Percentiles rank a stretch among this genome's conserved stretches.
Evolutionary conservation across 192 early-diverging fungal genomes (phyloP).

Genomic region (Linderina pennispora): DNA sequence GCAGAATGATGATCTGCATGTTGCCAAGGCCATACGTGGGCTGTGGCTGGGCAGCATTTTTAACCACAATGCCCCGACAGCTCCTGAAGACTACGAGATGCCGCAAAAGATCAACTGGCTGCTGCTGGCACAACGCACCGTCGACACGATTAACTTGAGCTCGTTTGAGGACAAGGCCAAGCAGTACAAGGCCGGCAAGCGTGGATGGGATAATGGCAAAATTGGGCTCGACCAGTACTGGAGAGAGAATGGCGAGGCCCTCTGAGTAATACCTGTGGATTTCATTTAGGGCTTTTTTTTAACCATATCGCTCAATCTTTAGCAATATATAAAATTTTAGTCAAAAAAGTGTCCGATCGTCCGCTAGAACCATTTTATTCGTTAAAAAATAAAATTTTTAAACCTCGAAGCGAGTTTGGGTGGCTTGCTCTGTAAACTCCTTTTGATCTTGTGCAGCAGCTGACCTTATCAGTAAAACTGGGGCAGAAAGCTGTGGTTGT

Average conservation of each 20-base stretch:
- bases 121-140: conserved; percentile 16
- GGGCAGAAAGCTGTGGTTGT: too few relatives aligned
- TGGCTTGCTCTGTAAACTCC: too few relatives aligned
- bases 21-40: conserved; percentile 47
- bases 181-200: conserved; percentile 2
- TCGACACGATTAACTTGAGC: conserved; percentile 3
- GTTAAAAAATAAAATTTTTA: too few relatives aligned
- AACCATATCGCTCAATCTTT: too few relatives aligned
- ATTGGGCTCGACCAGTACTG: conserved; percentile 26
- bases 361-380: too few relatives aligned
- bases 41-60: conserved; percentile 48
- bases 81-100: conserved; percentile 4
- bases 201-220: conserved; percentile 18
- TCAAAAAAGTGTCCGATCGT: too few relatives aligned
- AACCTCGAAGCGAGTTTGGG: too few relatives aligned
- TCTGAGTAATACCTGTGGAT: too few relatives aligned
- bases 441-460: too few relatives aligned
- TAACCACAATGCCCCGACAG: not conserved
- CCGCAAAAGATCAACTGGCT: conserved; percentile 31
- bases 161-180: conserved; percentile 3
- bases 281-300: too few relatives aligned
- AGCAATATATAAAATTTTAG: too few relatives aligned
- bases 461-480: too few relatives aligned
- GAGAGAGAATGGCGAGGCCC: conserved; percentile 2
- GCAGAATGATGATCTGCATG: conserved; percentile 48